These are phyloP conservation scores for Volvox africanus DNA, from an alignment of 139 green algal species.

Conservation along the genomic window DNA sequence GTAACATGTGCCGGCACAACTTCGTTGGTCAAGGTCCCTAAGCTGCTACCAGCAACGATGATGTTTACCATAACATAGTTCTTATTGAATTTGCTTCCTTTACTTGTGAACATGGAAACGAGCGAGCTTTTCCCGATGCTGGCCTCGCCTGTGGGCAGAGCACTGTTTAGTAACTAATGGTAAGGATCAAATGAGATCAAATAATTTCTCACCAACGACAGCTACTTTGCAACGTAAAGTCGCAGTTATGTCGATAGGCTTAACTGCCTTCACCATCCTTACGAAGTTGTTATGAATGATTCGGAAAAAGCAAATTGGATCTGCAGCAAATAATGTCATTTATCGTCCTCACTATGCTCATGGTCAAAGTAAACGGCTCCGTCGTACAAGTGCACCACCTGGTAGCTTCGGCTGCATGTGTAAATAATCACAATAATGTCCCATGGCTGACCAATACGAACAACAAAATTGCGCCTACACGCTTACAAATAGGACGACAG, in stretches of 20 bases:
- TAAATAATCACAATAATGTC: too few species aligned
- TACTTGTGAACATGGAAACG: constrained; percentile 62
- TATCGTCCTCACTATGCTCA: too few species aligned
- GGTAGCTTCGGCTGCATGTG: too few species aligned
- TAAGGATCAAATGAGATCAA: neutral
- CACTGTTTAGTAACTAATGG: neutral
- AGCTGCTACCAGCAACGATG: neutral
- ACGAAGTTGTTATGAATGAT: neutral
- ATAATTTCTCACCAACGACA: constrained; percentile 54
- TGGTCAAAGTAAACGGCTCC: too few species aligned
- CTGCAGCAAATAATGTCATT: too few species aligned
- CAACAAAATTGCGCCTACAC: too few species aligned
- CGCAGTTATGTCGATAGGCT: constrained; percentile 54
- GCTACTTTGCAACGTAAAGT: constrained; percentile 64
- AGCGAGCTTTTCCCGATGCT: constrained; percentile 58
- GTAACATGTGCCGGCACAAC: neutral
- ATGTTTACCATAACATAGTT: constrained; percentile 57
- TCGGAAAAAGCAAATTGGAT: too few species aligned
- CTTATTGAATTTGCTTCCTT: constrained; percentile 59
- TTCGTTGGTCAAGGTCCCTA: neutral
- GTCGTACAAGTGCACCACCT: too few species aligned
- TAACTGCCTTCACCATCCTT: constrained; percentile 39
- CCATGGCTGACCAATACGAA: too few species aligned
- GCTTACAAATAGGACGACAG: constrained; percentile 27
- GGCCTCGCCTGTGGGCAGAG: constrained; percentile 48